These are phyloP conservation scores for Aspergillus bridgeri DNA, from an alignment of 495 filamentous ascomycete species.

Conservation along the genomic window DNA sequence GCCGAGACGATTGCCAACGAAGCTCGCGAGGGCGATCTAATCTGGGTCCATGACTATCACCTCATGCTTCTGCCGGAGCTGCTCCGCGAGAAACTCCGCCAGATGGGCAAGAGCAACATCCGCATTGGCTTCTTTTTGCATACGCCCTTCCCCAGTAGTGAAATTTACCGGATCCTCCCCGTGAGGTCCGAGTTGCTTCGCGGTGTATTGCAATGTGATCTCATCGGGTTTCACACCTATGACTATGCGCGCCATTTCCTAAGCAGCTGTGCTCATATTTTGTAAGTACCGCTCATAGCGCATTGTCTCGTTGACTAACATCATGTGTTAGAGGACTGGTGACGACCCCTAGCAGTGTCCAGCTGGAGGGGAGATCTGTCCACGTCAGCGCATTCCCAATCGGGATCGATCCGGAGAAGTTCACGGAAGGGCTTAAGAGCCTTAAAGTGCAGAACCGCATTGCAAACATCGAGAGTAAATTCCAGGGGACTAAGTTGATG, in stretches of 20 bases:
- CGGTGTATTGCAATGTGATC: slow-evolving; percentile 84
- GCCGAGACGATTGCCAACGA: slow-evolving; percentile 76
- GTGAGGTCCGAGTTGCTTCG: slow-evolving; percentile 83
- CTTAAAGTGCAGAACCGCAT: slow-evolving; percentile 85
- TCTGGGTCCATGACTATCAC: slow-evolving; percentile 99
- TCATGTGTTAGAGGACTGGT: slow-evolving; percentile 53
- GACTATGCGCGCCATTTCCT: slow-evolving; percentile 95
- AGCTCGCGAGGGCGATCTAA: slow-evolving; percentile 83
- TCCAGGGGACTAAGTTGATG: slow-evolving; percentile 92
- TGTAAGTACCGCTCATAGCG: slow-evolving; percentile 51
- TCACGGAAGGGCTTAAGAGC: slow-evolving; percentile 80
- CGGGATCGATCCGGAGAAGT: slow-evolving; percentile 95
- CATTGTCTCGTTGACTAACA: slow-evolving; percentile 11
- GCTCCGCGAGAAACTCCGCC: slow-evolving; percentile 79
- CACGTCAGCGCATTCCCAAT: slow-evolving; percentile 93
- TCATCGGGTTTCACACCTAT: slow-evolving; percentile 96
- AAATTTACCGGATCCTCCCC: slow-evolving; percentile 93
- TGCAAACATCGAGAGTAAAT: slow-evolving; percentile 78
- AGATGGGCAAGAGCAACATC: slow-evolving; percentile 67
- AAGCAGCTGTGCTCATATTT: slow-evolving; percentile 83
- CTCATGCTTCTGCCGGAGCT: slow-evolving; percentile 93
- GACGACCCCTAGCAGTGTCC: slow-evolving; percentile 86
- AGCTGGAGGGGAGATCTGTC: slow-evolving; percentile 77
- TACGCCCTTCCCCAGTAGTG: slow-evolving; percentile 94
- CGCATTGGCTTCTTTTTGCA: slow-evolving; percentile 98